Evolutionary conservation across 352 stramenopile species (phyloP).

Genomic region (Globisporangium cederbergense): DNA sequence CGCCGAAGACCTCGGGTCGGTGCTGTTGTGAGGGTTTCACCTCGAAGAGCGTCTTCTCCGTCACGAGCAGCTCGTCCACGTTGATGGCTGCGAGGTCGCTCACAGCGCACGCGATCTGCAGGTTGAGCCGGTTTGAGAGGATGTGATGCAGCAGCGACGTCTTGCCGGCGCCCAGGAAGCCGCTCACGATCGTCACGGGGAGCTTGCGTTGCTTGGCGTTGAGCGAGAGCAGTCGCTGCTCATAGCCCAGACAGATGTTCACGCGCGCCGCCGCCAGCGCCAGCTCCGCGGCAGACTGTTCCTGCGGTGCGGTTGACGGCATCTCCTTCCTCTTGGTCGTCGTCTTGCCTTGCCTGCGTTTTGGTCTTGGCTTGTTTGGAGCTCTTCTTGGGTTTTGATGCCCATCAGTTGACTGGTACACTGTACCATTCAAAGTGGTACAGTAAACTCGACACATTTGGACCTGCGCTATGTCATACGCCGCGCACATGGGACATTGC

Average conservation of each 20-base stretch:
- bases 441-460: neutral
- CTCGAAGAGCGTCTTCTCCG: constrained; percentile 36
- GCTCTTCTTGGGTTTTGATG: constrained; percentile 3
- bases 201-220: constrained; percentile 47
- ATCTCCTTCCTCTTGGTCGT: neutral
- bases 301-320: neutral
- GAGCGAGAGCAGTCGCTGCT: constrained; percentile 46
- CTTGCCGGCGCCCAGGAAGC: constrained; percentile 67
- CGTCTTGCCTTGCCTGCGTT: neutral
- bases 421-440: neutral
- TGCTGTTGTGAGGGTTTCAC: constrained; percentile 26
- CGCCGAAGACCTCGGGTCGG: constrained; percentile 27
- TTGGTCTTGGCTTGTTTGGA: neutral
- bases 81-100: constrained; percentile 71
- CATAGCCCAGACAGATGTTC: constrained; percentile 52
- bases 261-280: constrained; percentile 44
- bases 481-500: neutral
- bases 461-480: too few species aligned
- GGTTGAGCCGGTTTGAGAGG: constrained; percentile 61
- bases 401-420: neutral
- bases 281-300: constrained; percentile 22
- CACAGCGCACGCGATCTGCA: constrained; percentile 63
- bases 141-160: constrained; percentile 66
- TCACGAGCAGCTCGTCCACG: constrained; percentile 63
- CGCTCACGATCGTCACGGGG: constrained; percentile 63